Base-by-base conservation (phyloP, 2,329 filamentous ascomycete genomes). In the Colletotrichum coccodes region DNA sequence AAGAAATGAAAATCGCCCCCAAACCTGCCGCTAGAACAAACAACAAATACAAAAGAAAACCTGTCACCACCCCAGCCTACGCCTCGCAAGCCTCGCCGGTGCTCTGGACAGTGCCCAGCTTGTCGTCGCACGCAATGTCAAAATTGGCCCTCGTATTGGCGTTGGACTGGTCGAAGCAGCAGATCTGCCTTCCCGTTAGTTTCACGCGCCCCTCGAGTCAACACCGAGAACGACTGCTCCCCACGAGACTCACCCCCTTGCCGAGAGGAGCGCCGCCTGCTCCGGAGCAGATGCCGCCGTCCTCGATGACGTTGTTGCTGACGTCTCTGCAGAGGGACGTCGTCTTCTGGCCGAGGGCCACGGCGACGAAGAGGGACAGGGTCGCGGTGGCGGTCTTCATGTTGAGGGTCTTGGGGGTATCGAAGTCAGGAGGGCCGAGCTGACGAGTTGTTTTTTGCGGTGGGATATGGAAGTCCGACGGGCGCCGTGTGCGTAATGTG, bases 101-200 rank as follows among this genome's bases (percentile, higher is more conserved):
- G 26, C 40, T 18, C 60, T 67, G 52, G 0, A 30, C 23, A 4
- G 59, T 63, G 2, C 64, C 64, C 5, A 63, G 18, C 52, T 58
- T 63, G 18, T 63, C 64, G 4, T 67, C 59, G 14, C 64, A 67
- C 16, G 44, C 52, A 6, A 63, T 67, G 6, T 63, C 64, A 16
- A 58, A 63, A 3, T 9, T 53, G 9, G 59, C 26, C 42, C 28
- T 34, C 5, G 30, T 44, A 6, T 36, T 18, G 8, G 64, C 59
- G 28, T 67, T 38, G 34, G 59, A 63, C 44, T 47, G 16, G 1
- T 28, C 64, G 16, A 58, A 30, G 38, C 64, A 67, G 28, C 64
- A 67, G 1, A 63, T 63, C 59, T 56, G 1, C 4, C 21, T 5
- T 4, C 28, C 11, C 42, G 28, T 59, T 47, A 65, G 32, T 23